Evolutionary conservation across 2,329 filamentous ascomycete species (phyloP), one percentile per base, ranked within the genome.

Genomic region (Fusarium acutatum): DNA sequence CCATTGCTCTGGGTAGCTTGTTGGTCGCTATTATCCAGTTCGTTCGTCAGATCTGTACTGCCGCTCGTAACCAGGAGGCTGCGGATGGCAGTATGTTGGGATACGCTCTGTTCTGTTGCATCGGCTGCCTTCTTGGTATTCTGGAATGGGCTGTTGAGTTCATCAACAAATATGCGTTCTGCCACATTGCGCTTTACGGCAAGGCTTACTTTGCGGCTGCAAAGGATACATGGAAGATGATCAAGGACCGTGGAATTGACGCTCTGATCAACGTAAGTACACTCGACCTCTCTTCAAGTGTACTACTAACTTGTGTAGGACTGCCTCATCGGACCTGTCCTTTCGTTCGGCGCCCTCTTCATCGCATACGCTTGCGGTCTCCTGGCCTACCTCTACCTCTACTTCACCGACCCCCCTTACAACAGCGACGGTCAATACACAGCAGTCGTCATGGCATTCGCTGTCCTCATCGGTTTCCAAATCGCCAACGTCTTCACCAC

Each of bases 91-190:
- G 94, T 4, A 86, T 94, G 2, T 67, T 95, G 3, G 90, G 83
- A 20, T 84, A 81, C 30, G 89, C 93, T 60, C 79, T 93, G 34
- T 94, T 94, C 80, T 97, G 94, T 81, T 81, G 94, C 54, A 83
- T 97, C 2, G 89, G 91, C 18, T 97, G 94, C 80, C 79, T 98
- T 52, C 91, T 98, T 64, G 84, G 88, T 6, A 79, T 97, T 5
- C 83, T 98, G 5, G 90, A 97, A 75, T 98, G 96, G 95, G 92
- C 92, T 1, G 90, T 96, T 2, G 88, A 94, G 73, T 96, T 97
- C 78, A 87, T 97, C 83, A 98, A 98, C 83, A 91, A 94, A 76
- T 97, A 97, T 76, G 95, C 95, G 2, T 97, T 97, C 82, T 95
- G 91, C 35, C 94, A 98, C 80, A 97, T 98, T 79, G 95, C 96